Conservation (phyloP, 176 grass and related monocot genomes). For the Tillandsia fasciculata region DNA sequence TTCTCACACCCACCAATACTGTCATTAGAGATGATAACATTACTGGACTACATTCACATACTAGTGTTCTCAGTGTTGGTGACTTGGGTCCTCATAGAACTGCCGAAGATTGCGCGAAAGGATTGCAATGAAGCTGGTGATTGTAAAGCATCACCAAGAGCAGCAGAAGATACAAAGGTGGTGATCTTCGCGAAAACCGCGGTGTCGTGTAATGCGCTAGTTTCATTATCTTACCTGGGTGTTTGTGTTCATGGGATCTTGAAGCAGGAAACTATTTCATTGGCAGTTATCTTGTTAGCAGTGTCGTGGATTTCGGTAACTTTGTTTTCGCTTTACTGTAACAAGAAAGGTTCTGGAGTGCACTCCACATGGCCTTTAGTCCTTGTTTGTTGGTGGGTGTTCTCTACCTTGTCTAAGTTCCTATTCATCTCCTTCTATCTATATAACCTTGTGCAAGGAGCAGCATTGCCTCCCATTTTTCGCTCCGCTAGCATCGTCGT, state of each 20-base stretch:
- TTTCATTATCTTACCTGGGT: slow-evolving; percentile 23
- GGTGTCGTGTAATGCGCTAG: slow-evolving; percentile 20
- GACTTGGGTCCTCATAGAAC: slow-evolving; percentile 28
- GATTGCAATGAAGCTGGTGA: background rate
- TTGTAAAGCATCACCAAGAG: background rate
- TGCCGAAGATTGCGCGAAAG: slow-evolving; percentile 10
- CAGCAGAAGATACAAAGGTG: slow-evolving; percentile 1
- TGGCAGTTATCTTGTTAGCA: slow-evolving; percentile 25
- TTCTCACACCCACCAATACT: background rate
- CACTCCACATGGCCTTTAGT: slow-evolving; percentile 32
- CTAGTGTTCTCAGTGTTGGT: slow-evolving; percentile 26
- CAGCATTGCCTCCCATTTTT: background rate
- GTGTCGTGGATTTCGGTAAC: slow-evolving; percentile 43
- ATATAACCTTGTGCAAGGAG: slow-evolving; percentile 3
- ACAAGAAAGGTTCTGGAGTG: slow-evolving; percentile 14
- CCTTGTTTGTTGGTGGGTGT: slow-evolving; percentile 56
- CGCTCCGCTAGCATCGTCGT: slow-evolving; percentile 6
- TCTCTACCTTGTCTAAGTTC: slow-evolving; percentile 34
- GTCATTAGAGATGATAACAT: slow-evolving; percentile 9
- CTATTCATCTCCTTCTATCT: slow-evolving; percentile 26
- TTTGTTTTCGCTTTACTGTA: slow-evolving; percentile 29
- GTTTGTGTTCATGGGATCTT: slow-evolving; percentile 22
- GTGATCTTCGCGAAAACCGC: slow-evolving; percentile 11
- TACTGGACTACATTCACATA: slow-evolving; percentile 22
- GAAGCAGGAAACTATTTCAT: slow-evolving; percentile 9